Base-by-base conservation (phyloP, 345 rosid species). In the Arabidopsis suecica region DNA sequence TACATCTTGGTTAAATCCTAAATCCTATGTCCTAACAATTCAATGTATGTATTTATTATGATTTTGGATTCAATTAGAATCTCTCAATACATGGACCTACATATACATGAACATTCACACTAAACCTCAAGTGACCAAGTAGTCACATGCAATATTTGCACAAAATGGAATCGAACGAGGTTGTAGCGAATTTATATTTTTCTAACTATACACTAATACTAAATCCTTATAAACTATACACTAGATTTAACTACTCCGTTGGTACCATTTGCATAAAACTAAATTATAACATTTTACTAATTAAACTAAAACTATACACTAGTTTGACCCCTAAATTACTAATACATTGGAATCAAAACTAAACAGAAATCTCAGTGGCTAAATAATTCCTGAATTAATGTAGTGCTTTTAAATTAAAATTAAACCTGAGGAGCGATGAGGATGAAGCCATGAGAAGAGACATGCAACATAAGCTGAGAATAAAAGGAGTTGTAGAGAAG, bases 391-490 rank as follows among this genome's bases (percentile, higher is more conserved):
- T 13, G 1, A 53, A 64, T 34, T 30, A 42, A 3, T 58, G 37
- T 68, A 49, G 48, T 28, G 16, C 28, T 9, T 44, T 18, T 8
- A 13, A 65, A 14, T 0, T 6, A 33, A 38, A 61, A 6, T 8
- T 10, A 51, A 64, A 87, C 98, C 87, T 89, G 98, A 73, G 98
- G 98, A 70, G 95, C 96, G 65, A 91, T 74, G 62, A 85, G 82
- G 69, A 94, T 88, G 88, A 91, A 94, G 37, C 98, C 98, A 75
- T 91, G 91, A 59, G 97, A 94, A 71, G 97, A 90, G 75, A 94
- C 78, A 68, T 94, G 98, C 53, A 62, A 87, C 75, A 94, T 69
- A 68, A 94, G 98, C 81, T 88, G 91, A 42, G 98, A 87, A 79
- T 94, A 94, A 84, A 94, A 94, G 9, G 87, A 67, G 79, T 89